Conservation (phyloP, 805 yeast species). For the Hemisphaericaspora nanyangensis region DNA sequence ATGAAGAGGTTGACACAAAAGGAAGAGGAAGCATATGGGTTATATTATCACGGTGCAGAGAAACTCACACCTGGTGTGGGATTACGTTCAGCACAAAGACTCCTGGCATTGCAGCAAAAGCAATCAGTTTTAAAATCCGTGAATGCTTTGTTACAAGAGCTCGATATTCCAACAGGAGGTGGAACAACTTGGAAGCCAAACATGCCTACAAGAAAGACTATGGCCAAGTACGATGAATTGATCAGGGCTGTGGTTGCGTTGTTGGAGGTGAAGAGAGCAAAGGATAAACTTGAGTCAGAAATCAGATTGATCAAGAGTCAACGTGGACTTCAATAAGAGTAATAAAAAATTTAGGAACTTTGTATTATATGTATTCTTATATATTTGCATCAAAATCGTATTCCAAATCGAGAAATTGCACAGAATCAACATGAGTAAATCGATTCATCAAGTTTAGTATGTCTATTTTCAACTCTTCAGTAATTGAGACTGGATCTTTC, state of each 20-base stretch:
- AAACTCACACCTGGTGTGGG: conserved; percentile 76
- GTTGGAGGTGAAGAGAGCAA: conserved; percentile 79
- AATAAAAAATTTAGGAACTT: too few species aligned
- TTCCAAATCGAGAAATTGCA: conserved; percentile 2
- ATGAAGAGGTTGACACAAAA: conserved; percentile 60
- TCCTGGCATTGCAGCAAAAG: conserved; percentile 48
- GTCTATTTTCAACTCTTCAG: not conserved
- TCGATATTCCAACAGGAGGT: conserved; percentile 63
- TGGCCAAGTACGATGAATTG: conserved; percentile 72
- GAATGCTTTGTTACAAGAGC: conserved; percentile 66
- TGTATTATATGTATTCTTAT: not conserved
- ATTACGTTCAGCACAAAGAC: conserved; percentile 61
- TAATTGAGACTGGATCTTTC: not conserved
- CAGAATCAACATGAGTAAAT: not conserved
- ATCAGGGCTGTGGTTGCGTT: conserved; percentile 65
- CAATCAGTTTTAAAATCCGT: conserved; percentile 74
- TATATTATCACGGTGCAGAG: conserved; percentile 68
- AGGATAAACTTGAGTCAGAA: conserved; percentile 85
- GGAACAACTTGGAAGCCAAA: conserved; percentile 63
- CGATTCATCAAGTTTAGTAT: not conserved
- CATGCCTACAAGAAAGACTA: conserved; percentile 79
- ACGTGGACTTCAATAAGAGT: conserved; percentile 24
- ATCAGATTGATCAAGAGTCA: conserved; percentile 41
- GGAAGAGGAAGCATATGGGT: conserved; percentile 83
- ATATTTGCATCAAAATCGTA: conserved; percentile 2